These are phyloP conservation scores for Russula compacta DNA, from an alignment of 768 basidiomycete species.

Conservation along the genomic window DNA sequence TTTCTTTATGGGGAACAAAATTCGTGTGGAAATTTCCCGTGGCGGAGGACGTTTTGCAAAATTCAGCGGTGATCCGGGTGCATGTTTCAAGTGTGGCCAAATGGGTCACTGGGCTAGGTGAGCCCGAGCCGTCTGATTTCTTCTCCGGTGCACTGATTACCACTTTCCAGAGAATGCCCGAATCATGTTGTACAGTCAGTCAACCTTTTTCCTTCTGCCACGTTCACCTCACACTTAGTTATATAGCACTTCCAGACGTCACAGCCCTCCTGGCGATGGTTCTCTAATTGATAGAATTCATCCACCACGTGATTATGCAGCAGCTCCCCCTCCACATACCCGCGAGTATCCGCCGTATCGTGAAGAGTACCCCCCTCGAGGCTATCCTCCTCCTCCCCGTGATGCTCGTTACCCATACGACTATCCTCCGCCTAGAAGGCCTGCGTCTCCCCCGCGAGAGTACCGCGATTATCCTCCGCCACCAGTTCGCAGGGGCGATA, in stretches of 20 bases:
- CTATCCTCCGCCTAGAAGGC: constrained; percentile 41
- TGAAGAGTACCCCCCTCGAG: constrained; percentile 44
- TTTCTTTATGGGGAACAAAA: constrained; percentile 87
- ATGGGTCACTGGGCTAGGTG: constrained; percentile 87
- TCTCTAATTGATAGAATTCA: constrained; percentile 52
- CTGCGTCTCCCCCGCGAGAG: constrained; percentile 54
- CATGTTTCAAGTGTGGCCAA: constrained; percentile 82
- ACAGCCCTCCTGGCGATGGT: constrained; percentile 34
- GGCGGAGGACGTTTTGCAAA: constrained; percentile 76
- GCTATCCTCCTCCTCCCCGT: constrained; percentile 34
- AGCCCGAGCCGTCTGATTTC: constrained; percentile 21
- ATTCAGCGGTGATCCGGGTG: constrained; percentile 76
- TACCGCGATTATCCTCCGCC: constrained; percentile 54
- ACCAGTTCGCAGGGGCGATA: constrained; percentile 45
- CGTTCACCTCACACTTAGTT: constrained; percentile 25
- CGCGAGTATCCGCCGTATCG: constrained; percentile 37
- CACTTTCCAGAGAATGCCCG: constrained; percentile 58
- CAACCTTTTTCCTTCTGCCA: background rate
- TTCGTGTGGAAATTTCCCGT: constrained; percentile 78
- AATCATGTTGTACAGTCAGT: constrained; percentile 46
- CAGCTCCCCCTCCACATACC: constrained; percentile 30
- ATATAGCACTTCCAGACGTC: constrained; percentile 31
- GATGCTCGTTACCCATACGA: constrained; percentile 57
- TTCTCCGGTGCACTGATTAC: constrained; percentile 3
- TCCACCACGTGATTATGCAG: constrained; percentile 42